Evolutionary conservation across 2,329 filamentous ascomycete genomes (phyloP).

Genomic region (Sporothrix brunneoviolacea): DNA sequence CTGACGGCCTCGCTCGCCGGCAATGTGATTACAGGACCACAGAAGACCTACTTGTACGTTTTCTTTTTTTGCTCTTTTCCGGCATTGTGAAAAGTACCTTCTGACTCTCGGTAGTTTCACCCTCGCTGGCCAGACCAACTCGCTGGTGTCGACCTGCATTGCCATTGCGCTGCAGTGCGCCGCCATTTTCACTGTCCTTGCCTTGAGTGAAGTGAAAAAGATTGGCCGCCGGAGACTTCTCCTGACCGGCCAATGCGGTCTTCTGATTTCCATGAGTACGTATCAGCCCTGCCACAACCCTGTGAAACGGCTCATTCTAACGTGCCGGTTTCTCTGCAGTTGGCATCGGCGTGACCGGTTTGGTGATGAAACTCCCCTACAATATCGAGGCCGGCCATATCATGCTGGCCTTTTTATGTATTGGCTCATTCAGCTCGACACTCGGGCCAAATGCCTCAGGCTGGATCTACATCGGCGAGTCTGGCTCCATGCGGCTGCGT

Average conservation of each 20-base stretch:
- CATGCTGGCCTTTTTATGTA: not conserved
- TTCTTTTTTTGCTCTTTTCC: not conserved
- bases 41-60: constrained; percentile 3
- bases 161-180: constrained; percentile 1
- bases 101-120: too few species aligned
- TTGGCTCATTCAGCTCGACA: not conserved
- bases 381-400: not conserved
- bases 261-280: not conserved
- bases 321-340: not conserved
- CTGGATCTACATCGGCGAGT: constrained; percentile 2
- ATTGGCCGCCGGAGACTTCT: not conserved
- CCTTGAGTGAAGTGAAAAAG: not conserved
- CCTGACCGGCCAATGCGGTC: not conserved
- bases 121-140: not conserved
- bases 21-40: not conserved
- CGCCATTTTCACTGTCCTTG: not conserved
- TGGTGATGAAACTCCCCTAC: not conserved
- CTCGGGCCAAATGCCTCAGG: not conserved
- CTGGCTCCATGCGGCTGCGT: not conserved
- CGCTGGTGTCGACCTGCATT: not conserved
- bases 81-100: not conserved
- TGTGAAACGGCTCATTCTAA: not conserved
- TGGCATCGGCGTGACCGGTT: not conserved
- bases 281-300: too few species aligned
- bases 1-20: not conserved